These are phyloP conservation scores for Claviceps monticola DNA, from an alignment of 2,329 filamentous ascomycete species.

Conservation along the genomic window DNA sequence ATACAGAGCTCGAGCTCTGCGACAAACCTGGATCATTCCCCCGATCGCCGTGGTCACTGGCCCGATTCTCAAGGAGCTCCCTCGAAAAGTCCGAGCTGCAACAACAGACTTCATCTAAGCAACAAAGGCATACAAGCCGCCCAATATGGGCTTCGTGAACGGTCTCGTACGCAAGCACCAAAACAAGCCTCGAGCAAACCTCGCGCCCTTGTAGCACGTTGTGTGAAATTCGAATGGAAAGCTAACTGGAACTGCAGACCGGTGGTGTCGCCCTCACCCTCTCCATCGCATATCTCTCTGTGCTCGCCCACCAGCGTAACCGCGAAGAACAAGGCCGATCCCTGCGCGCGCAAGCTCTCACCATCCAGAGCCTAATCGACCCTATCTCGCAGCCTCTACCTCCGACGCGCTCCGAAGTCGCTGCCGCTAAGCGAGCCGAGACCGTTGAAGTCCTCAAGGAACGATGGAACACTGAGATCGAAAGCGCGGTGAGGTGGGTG, in stretches of 20 bases:
- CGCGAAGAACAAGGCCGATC: constrained; percentile 44
- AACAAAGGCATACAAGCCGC: not conserved
- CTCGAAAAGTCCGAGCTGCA: constrained; percentile 12
- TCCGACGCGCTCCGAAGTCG: constrained; percentile 36
- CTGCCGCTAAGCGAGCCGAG: constrained; percentile 36
- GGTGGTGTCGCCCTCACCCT: constrained; percentile 65
- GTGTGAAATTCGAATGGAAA: not conserved
- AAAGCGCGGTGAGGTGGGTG: constrained; percentile 50
- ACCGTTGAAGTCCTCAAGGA: constrained; percentile 59
- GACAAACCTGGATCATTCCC: not conserved
- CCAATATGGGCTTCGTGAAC: constrained; percentile 55
- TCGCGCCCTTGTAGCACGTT: not conserved
- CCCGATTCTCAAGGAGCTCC: constrained; percentile 5
- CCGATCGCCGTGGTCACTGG: not conserved
- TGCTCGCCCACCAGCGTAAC: constrained; percentile 56
- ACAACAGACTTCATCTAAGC: not conserved
- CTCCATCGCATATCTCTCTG: constrained; percentile 56
- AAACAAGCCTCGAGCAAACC: not conserved
- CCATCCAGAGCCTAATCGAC: constrained; percentile 39
- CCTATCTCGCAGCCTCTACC: constrained; percentile 32
- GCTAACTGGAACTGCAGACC: constrained; percentile 32
- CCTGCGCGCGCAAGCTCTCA: constrained; percentile 41
- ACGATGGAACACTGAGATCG: constrained; percentile 63
- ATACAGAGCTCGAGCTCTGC: constrained; percentile 5
- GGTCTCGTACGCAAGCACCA: constrained; percentile 45